A percentile compares a stretch with the other conserved stretches of the same genome.
Evolutionary conservation across 768 basidiomycete species (phyloP).

Genomic region (Gyrodon lividus): DNA sequence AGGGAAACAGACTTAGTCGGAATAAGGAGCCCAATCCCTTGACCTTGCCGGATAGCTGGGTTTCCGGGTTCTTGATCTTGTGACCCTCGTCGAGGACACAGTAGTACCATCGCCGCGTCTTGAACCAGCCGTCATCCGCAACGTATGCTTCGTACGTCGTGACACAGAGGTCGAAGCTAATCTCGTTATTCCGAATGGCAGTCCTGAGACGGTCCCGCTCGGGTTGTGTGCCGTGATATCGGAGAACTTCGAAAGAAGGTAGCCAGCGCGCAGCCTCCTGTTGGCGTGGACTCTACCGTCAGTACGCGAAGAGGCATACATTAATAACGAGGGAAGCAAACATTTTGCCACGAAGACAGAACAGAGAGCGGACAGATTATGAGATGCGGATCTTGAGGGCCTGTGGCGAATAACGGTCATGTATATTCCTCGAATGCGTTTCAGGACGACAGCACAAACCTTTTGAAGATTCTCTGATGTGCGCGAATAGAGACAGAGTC

Average conservation of each 20-base stretch:
- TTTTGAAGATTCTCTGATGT: constrained; percentile 54
- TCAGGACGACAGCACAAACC: constrained; percentile 27
- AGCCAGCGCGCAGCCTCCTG: constrained; percentile 57
- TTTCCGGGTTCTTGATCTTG: constrained; percentile 68
- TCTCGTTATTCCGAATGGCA: constrained; percentile 36
- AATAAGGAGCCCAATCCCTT: constrained; percentile 56
- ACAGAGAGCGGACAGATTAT: constrained; percentile 74
- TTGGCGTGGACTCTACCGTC: not conserved
- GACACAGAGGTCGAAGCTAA: constrained; percentile 49
- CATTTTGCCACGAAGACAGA: constrained; percentile 56
- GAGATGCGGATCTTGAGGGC: constrained; percentile 57
- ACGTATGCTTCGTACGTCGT: constrained; percentile 70
- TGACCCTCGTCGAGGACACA: constrained; percentile 69
- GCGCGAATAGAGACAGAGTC: constrained; percentile 66
- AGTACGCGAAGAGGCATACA: not conserved
- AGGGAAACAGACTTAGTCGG: constrained; percentile 45
- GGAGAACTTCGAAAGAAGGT: constrained; percentile 49
- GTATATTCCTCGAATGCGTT: not conserved
- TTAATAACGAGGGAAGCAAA: constrained; percentile 21
- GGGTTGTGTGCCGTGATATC: constrained; percentile 57
- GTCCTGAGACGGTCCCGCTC: constrained; percentile 59
- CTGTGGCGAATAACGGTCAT: constrained; percentile 19
- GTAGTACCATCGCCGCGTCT: constrained; percentile 54
- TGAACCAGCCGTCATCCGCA: constrained; percentile 60
- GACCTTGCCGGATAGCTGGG: constrained; percentile 50